Percentiles rank a stretch among this genome's conserved stretches.
phyloP scores from a whole-genome alignment of 495 filamentous ascomycete genomes.

The Cercophora newfieldiana region DNA sequence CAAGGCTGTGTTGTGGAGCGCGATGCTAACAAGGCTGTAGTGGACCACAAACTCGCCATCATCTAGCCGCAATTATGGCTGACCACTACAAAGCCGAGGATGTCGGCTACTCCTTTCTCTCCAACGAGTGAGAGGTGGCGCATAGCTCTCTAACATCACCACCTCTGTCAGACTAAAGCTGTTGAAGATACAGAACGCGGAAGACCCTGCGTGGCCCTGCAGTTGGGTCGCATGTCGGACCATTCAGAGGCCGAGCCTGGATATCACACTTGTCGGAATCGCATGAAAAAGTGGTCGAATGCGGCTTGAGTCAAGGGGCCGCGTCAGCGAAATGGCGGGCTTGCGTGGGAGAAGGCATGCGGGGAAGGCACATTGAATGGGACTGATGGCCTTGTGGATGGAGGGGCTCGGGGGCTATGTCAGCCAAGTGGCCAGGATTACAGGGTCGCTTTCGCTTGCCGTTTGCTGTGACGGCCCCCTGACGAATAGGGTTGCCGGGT shows the following conservation, averaged over 20 bases:
- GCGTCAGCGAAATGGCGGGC: conserved; percentile 28
- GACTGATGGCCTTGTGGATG: conserved; percentile 6
- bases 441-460: conserved; percentile 19
- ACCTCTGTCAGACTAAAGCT: background rate
- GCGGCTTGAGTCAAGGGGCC: conserved; percentile 23
- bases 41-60: conserved; percentile 77
- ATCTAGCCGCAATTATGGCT: conserved; percentile 75
- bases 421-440: conserved; percentile 19
- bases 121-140: conserved; percentile 19
- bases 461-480: background rate
- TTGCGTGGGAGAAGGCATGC: conserved; percentile 23
- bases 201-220: conserved; percentile 23
- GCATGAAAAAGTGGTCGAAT: background rate
- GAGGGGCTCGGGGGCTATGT: conserved; percentile 24
- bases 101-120: conserved; percentile 58
- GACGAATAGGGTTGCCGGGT: conserved; percentile 20
- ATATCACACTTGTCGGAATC: background rate
- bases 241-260: conserved; percentile 9
- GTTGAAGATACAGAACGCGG: conserved; percentile 1
- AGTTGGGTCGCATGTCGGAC: background rate
- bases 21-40: conserved; percentile 46
- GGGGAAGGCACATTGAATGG: conserved; percentile 19
- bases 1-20: background rate
- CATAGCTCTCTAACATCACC: background rate
- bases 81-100: conserved; percentile 88